Percentiles rank a stretch among this genome's conserved stretches.
phyloP scores from a whole-genome alignment of 805 yeast species.

The Pichia nanzhaoensis region DNA sequence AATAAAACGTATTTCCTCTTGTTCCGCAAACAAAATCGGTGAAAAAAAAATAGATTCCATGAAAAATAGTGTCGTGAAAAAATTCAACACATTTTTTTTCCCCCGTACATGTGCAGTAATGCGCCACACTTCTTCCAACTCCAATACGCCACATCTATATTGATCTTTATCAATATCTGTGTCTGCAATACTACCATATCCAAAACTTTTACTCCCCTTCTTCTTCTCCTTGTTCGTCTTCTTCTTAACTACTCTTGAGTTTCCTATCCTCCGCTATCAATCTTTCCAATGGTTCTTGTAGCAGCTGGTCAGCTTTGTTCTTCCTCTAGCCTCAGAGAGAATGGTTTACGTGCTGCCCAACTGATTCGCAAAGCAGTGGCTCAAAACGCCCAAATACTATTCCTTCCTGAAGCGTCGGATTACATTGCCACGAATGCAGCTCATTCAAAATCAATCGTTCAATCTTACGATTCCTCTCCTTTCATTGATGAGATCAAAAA shows the following conservation, averaged over 20 bases:
- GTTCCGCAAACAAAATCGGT: no score
- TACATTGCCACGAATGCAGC: slow-evolving; percentile 66
- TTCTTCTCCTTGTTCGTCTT: no score
- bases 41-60: no score
- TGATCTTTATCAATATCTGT: no score
- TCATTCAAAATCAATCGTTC: slow-evolving; percentile 59
- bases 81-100: no score
- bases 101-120: no score
- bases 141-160: no score
- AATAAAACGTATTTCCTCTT: no score
- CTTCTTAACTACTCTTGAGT: no score
- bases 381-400: slow-evolving; percentile 57
- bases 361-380: slow-evolving; percentile 60
- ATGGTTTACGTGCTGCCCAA: slow-evolving; percentile 51
- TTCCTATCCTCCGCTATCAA: background rate
- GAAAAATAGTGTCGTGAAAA: no score
- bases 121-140: no score
- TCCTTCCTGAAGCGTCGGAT: slow-evolving; percentile 92
- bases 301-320: slow-evolving; percentile 90
- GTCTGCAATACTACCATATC: background rate
- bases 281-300: slow-evolving; percentile 41
- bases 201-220: background rate
- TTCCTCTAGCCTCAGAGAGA: slow-evolving; percentile 50
- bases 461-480: slow-evolving; percentile 34
- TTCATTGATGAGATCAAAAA: slow-evolving; percentile 39